A percentile compares a stretch with the other conserved stretches of the same genome.
phyloP scores from a whole-genome alignment of 2,329 filamentous ascomycete genomes.

The Fusarium sp. region DNA sequence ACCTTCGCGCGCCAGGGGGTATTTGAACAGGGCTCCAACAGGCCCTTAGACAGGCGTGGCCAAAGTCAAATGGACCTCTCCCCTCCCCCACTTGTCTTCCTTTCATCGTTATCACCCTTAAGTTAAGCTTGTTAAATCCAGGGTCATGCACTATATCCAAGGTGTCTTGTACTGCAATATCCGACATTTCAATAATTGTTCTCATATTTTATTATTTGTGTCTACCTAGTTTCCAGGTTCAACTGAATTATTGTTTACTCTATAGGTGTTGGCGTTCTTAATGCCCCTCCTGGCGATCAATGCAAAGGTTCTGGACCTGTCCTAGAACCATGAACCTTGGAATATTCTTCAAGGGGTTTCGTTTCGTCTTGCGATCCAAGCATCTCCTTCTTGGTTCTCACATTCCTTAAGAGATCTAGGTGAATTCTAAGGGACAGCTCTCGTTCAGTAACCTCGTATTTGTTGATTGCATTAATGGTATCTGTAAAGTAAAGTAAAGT shows the following conservation, averaged over 20 bases:
- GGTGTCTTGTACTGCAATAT: constrained; percentile 22
- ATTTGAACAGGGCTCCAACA: no score
- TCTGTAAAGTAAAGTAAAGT: neutral
- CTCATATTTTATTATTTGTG: constrained; percentile 6
- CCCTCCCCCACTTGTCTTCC: constrained; percentile 15
- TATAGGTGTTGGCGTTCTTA: neutral
- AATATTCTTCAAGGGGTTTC: constrained; percentile 6
- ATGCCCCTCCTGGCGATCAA: constrained; percentile 37
- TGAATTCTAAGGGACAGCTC: neutral
- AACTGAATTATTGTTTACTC: constrained; percentile 8
- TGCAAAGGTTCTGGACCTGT: constrained; percentile 15
- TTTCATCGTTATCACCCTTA: constrained; percentile 3
- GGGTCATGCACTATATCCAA: constrained; percentile 13
- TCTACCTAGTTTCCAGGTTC: constrained; percentile 2
- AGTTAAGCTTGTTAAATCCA: constrained; percentile 21
- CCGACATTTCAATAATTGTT: constrained; percentile 1
- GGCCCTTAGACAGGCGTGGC: no score
- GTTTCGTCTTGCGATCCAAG: constrained; percentile 27
- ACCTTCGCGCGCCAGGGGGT: no score
- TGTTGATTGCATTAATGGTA: neutral
- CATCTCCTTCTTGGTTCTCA: neutral
- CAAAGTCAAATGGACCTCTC: constrained; percentile 7
- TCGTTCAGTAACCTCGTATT: no score
- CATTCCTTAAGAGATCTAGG: constrained; percentile 1
- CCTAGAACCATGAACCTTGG: constrained; percentile 11